These are phyloP conservation scores for Ustulina deusta DNA, from an alignment of 2,329 filamentous ascomycete genomes.

Conservation along the genomic window DNA sequence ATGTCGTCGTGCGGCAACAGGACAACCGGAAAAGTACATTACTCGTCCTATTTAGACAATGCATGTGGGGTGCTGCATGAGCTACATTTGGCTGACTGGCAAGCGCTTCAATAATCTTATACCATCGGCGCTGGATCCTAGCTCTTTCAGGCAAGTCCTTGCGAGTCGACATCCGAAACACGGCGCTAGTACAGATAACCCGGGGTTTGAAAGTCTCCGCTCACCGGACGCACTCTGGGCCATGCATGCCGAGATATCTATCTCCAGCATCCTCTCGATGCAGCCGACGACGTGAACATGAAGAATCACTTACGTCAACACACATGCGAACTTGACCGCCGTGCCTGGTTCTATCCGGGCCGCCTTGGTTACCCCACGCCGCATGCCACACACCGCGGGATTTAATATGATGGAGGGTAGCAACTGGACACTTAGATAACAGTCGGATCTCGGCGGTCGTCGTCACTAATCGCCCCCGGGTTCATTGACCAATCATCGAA, in stretches of 20 bases:
- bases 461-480: neutral
- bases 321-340: neutral
- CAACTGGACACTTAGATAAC: constrained; percentile 15
- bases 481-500: neutral
- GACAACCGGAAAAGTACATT: constrained; percentile 14
- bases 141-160: constrained; percentile 48
- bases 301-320: neutral
- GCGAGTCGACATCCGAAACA: constrained; percentile 40
- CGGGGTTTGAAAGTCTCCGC: constrained; percentile 25
- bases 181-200: constrained; percentile 14
- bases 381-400: constrained; percentile 12
- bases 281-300: neutral
- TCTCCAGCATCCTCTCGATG: neutral
- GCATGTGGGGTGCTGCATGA: constrained; percentile 24
- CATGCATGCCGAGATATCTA: neutral
- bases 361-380: constrained; percentile 15
- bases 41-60: constrained; percentile 26
- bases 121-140: constrained; percentile 39
- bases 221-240: constrained; percentile 25
- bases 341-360: constrained; percentile 14
- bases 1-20: constrained; percentile 7
- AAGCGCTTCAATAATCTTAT: constrained; percentile 7
- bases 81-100: constrained; percentile 18
- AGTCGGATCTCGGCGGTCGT: constrained; percentile 6
- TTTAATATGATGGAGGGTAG: constrained; percentile 22